A percentile compares a stretch with the other conserved stretches of the same genome.
Conservation (phyloP, 352 stramenopile species). For the Phytophthora cryptogea region DNA sequence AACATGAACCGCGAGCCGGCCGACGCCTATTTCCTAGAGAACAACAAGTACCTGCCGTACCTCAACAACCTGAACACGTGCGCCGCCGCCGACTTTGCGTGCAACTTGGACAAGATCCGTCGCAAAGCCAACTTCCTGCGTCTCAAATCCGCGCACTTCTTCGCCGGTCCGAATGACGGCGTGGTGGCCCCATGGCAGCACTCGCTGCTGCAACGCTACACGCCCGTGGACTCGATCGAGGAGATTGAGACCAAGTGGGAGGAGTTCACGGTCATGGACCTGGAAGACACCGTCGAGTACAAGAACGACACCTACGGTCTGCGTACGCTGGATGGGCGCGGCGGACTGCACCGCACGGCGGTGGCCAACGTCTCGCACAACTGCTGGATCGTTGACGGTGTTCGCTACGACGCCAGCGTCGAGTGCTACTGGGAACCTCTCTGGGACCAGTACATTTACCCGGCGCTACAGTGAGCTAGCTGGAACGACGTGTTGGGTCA, state of each 20-base stretch:
- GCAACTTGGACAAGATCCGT: conserved; percentile 15
- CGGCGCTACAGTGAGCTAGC: conserved; percentile 8
- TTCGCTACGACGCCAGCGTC: conserved; percentile 78
- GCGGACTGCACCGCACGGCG: conserved; percentile 15
- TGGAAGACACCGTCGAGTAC: conserved; percentile 30
- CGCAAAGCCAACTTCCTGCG: conserved; percentile 35
- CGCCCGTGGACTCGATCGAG: conserved; percentile 15
- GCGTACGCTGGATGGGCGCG: conserved; percentile 20
- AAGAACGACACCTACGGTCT: conserved; percentile 30
- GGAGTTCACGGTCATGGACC: conserved; percentile 23
- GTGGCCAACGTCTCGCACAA: conserved; percentile 28
- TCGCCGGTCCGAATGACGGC: conserved; percentile 31
- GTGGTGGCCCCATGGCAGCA: conserved; percentile 37
- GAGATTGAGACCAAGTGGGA: conserved; percentile 17
- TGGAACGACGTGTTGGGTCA: too few relatives aligned
- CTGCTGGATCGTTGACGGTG: conserved; percentile 49
- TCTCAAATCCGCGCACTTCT: conserved; percentile 34
- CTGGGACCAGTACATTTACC: conserved; percentile 88
- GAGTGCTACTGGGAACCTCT: conserved; percentile 69
- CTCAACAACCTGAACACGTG: conserved; percentile 41
- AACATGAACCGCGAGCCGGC: conserved; percentile 45
- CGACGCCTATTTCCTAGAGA: conserved; percentile 27
- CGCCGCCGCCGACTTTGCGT: conserved; percentile 7
- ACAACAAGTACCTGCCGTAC: conserved; percentile 42
- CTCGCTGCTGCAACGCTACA: conserved; percentile 35